phyloP scores from a whole-genome alignment of 2,329 filamentous ascomycete genomes.

The Karstenula rhodostoma region DNA sequence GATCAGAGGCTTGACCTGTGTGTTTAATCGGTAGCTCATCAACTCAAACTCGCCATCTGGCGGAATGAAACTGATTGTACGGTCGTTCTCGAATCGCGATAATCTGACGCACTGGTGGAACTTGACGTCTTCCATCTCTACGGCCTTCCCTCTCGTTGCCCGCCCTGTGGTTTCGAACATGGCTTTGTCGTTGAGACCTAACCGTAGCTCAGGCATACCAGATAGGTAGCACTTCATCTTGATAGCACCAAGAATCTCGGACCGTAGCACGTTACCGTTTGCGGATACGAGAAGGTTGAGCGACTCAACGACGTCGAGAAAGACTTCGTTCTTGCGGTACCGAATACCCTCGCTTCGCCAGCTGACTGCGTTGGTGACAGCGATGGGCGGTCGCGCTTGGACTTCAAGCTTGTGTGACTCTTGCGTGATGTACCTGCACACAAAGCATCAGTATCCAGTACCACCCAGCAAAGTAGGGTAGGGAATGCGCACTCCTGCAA shows the following conservation, averaged over 20 bases:
- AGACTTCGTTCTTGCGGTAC: constrained; percentile 99
- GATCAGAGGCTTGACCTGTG: constrained; percentile 96
- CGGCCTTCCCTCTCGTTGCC: constrained; percentile 92
- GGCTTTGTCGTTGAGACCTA: constrained; percentile 97
- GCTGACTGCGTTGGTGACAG: constrained; percentile 96
- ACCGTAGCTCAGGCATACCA: constrained; percentile 93
- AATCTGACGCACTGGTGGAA: constrained; percentile 98
- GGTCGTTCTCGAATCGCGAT: constrained; percentile 96
- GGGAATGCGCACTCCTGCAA: constrained; percentile 76
- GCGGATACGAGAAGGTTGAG: constrained; percentile 94
- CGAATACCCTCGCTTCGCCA: constrained; percentile 98
- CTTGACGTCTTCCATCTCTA: constrained; percentile 99
- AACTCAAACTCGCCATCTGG: constrained; percentile 98
- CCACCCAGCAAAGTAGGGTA: not conserved
- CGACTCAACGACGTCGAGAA: constrained; percentile 95
- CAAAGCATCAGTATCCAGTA: constrained; percentile 15
- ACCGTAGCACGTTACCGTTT: constrained; percentile 92
- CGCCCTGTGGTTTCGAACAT: constrained; percentile 99
- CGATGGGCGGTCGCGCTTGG: constrained; percentile 93
- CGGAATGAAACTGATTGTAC: constrained; percentile 98
- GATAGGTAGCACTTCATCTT: constrained; percentile 99
- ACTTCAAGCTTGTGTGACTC: constrained; percentile 99
- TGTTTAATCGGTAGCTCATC: constrained; percentile 99
- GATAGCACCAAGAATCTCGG: constrained; percentile 94
- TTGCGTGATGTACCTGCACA: constrained; percentile 85